Conservation (phyloP, 148 eudicot species). For the Chenopodium formosanum region DNA sequence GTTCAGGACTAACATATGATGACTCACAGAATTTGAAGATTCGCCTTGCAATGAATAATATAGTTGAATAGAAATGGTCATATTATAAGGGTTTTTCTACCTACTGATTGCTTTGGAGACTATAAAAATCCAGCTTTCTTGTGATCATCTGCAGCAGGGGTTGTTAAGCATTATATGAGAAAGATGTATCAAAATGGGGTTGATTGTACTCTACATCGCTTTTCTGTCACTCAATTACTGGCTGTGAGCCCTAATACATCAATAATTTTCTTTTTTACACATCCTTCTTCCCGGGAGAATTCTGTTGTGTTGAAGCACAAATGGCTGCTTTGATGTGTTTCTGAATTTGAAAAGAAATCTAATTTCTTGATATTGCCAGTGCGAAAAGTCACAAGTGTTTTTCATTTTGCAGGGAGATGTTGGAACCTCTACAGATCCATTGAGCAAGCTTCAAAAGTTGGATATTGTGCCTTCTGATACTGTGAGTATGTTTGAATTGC, state of each 20-base stretch:
- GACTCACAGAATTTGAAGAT: slow-evolving; percentile 67
- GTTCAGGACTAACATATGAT: neutral
- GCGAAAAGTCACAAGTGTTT: neutral
- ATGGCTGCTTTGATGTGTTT: neutral
- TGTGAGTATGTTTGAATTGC: slow-evolving; percentile 32
- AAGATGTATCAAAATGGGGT: neutral
- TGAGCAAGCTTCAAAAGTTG: slow-evolving; percentile 43
- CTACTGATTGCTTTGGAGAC: neutral
- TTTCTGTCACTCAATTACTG: neutral
- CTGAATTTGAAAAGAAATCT: neutral
- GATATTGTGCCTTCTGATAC: slow-evolving; percentile 26
- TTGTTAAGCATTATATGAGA: neutral
- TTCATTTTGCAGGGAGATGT: slow-evolving; percentile 28
- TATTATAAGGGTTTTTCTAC: neutral
- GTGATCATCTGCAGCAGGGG: neutral
- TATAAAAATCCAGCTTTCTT: neutral
- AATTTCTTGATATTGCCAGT: neutral
- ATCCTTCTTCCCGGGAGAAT: neutral
- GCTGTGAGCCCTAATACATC: neutral
- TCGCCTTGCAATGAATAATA: slow-evolving; percentile 13
- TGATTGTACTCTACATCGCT: neutral
- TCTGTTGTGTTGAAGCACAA: neutral
- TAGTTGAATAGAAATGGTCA: neutral
- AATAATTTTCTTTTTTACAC: neutral
- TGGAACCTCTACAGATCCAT: slow-evolving; percentile 25